A percentile compares a stretch with the other conserved stretches of the same genome.
These are phyloP conservation scores for Heteromeles arbutifolia DNA, from an alignment of 306 rosid genomes.

Conservation along the genomic window DNA sequence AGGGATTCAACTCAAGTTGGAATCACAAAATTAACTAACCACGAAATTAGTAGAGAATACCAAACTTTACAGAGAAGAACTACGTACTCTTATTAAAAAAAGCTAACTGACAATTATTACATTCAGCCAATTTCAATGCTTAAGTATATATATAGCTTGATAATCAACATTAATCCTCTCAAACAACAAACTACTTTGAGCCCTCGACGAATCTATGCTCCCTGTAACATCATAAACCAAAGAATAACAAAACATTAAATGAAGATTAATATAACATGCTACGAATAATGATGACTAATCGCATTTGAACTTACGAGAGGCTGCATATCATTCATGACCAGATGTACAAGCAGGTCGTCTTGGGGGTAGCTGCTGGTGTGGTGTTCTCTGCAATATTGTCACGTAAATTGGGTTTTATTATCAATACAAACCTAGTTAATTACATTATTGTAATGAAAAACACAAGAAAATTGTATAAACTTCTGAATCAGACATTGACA, in stretches of 20 bases:
- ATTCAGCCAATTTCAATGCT: neutral
- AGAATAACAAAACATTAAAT: neutral
- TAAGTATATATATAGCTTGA: neutral
- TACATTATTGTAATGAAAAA: neutral
- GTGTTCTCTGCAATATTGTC: constrained; percentile 60
- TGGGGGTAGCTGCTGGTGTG: constrained; percentile 87
- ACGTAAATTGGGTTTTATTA: neutral
- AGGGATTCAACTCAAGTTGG: neutral
- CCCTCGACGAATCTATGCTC: constrained; percentile 18
- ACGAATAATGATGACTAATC: neutral
- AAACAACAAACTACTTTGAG: constrained; percentile 24
- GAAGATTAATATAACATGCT: neutral
- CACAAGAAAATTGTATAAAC: neutral
- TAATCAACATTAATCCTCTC: constrained; percentile 6
- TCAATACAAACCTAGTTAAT: neutral
- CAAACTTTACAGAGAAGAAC: neutral
- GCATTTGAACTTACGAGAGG: constrained; percentile 25
- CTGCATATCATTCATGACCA: constrained; percentile 18
- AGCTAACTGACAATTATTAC: constrained; percentile 15
- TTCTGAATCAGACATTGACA: neutral
- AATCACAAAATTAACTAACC: neutral
- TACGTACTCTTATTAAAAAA: neutral
- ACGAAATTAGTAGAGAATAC: neutral
- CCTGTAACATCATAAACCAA: constrained; percentile 27
- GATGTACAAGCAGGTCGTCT: constrained; percentile 85